Conservation (phyloP, 148 eudicot species). For the Selenicereus undatus region DNA sequence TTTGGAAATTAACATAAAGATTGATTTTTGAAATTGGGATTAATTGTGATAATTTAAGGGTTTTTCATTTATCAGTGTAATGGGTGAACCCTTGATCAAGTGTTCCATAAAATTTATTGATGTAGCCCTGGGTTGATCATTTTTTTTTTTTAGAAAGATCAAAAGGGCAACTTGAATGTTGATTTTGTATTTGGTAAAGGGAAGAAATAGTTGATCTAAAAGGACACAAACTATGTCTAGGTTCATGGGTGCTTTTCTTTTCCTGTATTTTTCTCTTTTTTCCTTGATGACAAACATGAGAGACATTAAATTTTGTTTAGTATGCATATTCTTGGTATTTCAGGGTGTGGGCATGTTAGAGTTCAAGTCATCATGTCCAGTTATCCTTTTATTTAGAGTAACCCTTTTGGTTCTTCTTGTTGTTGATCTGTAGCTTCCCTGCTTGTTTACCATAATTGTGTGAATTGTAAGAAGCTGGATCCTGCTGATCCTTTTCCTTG, state of each 20-base stretch:
- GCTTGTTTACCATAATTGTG: not conserved
- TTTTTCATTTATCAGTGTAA: too few species aligned
- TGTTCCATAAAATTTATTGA: not conserved
- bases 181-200: not conserved
- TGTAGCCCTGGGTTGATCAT: not conserved
- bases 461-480: too few species aligned
- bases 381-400: not conserved
- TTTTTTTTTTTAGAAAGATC: not conserved
- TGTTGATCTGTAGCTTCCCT: not conserved
- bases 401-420: not conserved
- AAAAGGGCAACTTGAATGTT: not conserved
- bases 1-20: not conserved
- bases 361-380: not conserved
- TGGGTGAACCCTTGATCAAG: not conserved
- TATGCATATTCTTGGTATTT: not conserved
- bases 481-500: not conserved
- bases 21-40: not conserved
- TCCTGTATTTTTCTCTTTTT: not conserved
- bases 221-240: not conserved
- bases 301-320: too few species aligned
- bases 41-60: too few species aligned
- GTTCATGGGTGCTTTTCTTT: not conserved
- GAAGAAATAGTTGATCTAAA: not conserved
- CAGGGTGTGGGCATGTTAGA: not conserved
- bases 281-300: not conserved